These are phyloP conservation scores for Didymellaceae sp. DNA, from an alignment of 2,329 filamentous ascomycete genomes.

Conservation along the genomic window DNA sequence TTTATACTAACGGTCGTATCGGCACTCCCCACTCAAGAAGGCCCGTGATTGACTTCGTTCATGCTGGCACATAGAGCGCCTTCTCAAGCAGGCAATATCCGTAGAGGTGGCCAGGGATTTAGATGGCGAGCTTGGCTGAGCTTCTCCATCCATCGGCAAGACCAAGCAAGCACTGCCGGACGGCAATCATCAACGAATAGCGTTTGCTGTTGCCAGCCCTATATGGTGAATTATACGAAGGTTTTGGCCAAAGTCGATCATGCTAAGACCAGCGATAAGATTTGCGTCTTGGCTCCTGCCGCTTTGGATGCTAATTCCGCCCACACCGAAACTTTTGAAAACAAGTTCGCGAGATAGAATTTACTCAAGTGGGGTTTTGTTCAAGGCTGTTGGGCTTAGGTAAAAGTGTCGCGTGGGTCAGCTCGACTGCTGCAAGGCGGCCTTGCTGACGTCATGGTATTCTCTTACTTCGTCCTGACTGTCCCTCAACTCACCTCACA, in stretches of 20 bases:
- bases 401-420: background rate
- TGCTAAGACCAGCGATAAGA: constrained; percentile 23
- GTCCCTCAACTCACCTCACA: too few relatives aligned
- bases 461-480: too few relatives aligned
- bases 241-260: constrained; percentile 11
- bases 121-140: constrained; percentile 10
- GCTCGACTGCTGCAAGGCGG: too few relatives aligned
- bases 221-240: constrained; percentile 1
- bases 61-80: background rate
- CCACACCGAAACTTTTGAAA: constrained; percentile 11
- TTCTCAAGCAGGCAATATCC: constrained; percentile 17
- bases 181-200: constrained; percentile 12
- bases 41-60: background rate
- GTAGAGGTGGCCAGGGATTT: constrained; percentile 3
- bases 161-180: constrained; percentile 12
- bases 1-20: constrained; percentile 1
- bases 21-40: constrained; percentile 3
- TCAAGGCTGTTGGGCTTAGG: too few relatives aligned
- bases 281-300: constrained; percentile 19
- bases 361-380: too few relatives aligned
- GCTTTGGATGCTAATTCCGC: constrained; percentile 8
- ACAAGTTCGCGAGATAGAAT: background rate
- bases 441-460: too few relatives aligned
- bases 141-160: background rate
- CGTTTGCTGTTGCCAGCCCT: background rate